Base-by-base conservation (phyloP, 2,329 filamentous ascomycete species). In the Cyphellophora europaea region DNA sequence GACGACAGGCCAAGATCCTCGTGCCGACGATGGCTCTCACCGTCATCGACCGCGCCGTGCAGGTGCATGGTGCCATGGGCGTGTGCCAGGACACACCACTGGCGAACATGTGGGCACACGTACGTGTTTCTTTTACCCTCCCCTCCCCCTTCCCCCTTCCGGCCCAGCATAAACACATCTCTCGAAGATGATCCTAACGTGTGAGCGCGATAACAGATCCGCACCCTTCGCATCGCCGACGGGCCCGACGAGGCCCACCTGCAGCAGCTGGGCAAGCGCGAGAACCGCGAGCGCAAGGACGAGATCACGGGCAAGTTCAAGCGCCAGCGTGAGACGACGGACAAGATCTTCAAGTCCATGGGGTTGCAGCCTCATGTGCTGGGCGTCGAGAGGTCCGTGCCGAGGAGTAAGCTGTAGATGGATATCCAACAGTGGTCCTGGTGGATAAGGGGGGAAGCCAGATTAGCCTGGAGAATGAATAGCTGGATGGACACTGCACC, bases 231-330 rank as follows among this genome's bases (percentile, higher is more conserved):
- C 41, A 74, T 94, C 48, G 87, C 85, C 1, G 89, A 96, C 61
- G 91, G 89, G 1, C 89, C 89, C 0, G 91, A 96, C 61, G 91
- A 96, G 74, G 91, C 96, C 41, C 91, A 93, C 59, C 62, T 88
- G 62, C 44, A 67, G 58, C 59, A 66, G 63, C 52, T 71, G 61
- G 60, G 77, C 55, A 46, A 63, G 65, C 49, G 75, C 66, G 48
- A 74, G 69, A 65, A 72, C 58, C 53, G 36, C 30, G 11, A 30
- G 28, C 35, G 42, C 18, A 33, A 30, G 25, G 38, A 38, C 16
- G 42, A 39, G n/a, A 41, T 44, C 33, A 36, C 18, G 4, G 39
- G 31, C 15, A 33, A 36, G 11, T 30, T 44, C 19, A 38, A 38
- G 1, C 18, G 31, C 11, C 42, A 44, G 19, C 32, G 35, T 19